These are phyloP conservation scores for Heterobasidion occidentale DNA, from an alignment of 1,284 basidiomycete species.

Conservation along the genomic window DNA sequence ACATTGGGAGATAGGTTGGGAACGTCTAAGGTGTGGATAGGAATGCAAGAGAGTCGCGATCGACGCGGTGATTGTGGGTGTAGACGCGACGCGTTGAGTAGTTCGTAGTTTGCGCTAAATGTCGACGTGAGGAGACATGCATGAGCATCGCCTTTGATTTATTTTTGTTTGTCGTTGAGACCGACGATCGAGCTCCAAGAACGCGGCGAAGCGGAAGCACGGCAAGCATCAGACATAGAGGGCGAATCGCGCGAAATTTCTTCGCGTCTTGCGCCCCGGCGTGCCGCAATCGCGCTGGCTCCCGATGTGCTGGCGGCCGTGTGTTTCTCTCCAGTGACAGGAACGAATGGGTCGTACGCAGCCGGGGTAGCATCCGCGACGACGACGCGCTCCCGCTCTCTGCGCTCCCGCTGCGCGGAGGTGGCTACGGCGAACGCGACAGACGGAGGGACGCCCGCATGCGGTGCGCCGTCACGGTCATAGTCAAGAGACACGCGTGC, in stretches of 20 bases:
- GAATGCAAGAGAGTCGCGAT: neutral
- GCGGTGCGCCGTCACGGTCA: neutral
- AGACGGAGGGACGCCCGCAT: neutral
- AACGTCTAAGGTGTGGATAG: neutral
- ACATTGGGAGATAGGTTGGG: neutral
- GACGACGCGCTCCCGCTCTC: neutral
- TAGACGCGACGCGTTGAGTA: neutral
- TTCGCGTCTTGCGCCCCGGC: neutral
- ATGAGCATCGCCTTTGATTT: neutral
- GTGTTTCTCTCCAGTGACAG: neutral
- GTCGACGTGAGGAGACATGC: neutral
- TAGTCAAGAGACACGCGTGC: neutral
- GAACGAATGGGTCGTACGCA: neutral
- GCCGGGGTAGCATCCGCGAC: neutral
- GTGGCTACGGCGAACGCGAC: neutral
- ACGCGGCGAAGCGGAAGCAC: neutral
- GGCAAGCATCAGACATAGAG: neutral
- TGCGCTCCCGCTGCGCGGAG: neutral
- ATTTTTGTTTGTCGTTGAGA: neutral
- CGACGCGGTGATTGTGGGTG: neutral
- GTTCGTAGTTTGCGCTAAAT: too few species aligned
- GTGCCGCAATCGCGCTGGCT: neutral
- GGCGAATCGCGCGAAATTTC: neutral
- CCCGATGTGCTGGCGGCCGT: neutral
- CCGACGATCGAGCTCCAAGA: neutral